Evolutionary conservation across 495 filamentous ascomycete species (phyloP).

Genomic region (Neurospora terricola): DNA sequence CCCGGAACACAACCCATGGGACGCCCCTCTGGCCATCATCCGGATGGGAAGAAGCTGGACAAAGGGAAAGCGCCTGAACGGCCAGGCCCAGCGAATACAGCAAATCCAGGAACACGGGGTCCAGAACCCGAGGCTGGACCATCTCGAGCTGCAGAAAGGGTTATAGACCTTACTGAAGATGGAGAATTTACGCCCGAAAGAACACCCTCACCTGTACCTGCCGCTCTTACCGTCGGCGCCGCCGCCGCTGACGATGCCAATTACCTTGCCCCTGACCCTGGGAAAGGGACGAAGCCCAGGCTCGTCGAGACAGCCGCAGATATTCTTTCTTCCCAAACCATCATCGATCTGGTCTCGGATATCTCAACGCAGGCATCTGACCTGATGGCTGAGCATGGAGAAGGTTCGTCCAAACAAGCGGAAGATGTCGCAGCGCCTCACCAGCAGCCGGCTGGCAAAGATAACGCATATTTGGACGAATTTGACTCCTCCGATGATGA

Average conservation of each 20-base stretch:
- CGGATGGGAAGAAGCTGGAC: background rate
- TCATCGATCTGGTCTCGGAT: background rate
- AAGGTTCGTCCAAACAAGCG: background rate
- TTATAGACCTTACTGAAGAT: background rate
- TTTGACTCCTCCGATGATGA: background rate
- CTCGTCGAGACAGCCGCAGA: background rate
- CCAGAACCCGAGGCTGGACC: background rate
- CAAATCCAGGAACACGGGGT: background rate
- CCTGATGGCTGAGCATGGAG: background rate
- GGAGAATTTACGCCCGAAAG: background rate
- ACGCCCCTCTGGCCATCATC: background rate
- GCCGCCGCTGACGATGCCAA: background rate
- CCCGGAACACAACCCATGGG: background rate
- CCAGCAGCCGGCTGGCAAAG: background rate
- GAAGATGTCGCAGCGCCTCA: background rate
- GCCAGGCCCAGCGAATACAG: background rate
- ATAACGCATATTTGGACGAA: background rate
- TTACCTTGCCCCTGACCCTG: background rate
- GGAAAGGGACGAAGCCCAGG: background rate
- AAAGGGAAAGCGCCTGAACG: background rate
- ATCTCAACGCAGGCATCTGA: background rate
- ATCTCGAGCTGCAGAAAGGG: background rate
- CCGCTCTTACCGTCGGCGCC: background rate
- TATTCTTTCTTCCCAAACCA: background rate
- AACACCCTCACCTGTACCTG: background rate